Evolutionary conservation across 805 yeast species (phyloP).

Genomic region (Hanseniaspora pseudoguilliermondii): DNA sequence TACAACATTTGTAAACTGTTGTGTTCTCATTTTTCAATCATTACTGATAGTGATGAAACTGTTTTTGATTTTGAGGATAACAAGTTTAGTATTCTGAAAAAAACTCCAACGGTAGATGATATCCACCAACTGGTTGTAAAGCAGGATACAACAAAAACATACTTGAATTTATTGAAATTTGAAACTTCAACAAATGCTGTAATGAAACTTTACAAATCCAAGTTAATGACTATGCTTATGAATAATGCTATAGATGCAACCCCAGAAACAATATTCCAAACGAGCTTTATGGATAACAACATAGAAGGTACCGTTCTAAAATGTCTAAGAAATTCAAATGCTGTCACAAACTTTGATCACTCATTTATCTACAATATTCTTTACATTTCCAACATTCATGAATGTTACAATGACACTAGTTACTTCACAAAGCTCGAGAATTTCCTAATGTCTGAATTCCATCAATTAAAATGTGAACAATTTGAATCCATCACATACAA

Average conservation of each 20-base stretch:
- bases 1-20: background rate
- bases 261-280: background rate
- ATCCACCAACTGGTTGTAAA: background rate
- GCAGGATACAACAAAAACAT: background rate
- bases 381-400: background rate
- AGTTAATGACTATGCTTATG: background rate
- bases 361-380: background rate
- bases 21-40: constrained; percentile 1
- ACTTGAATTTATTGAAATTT: background rate
- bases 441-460: constrained; percentile 7
- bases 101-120: background rate
- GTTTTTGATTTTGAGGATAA: background rate
- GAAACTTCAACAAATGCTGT: background rate
- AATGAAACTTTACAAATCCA: background rate
- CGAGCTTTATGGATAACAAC: background rate
- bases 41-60: background rate
- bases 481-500: background rate
- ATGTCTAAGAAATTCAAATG: background rate
- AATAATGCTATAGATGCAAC: background rate
- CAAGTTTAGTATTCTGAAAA: background rate
- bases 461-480: background rate
- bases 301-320: background rate
- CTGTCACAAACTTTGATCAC: background rate
- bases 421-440: background rate
- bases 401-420: background rate